Conservation (phyloP, 2,329 filamentous ascomycete species). For the Corniculantispora saksenae region DNA sequence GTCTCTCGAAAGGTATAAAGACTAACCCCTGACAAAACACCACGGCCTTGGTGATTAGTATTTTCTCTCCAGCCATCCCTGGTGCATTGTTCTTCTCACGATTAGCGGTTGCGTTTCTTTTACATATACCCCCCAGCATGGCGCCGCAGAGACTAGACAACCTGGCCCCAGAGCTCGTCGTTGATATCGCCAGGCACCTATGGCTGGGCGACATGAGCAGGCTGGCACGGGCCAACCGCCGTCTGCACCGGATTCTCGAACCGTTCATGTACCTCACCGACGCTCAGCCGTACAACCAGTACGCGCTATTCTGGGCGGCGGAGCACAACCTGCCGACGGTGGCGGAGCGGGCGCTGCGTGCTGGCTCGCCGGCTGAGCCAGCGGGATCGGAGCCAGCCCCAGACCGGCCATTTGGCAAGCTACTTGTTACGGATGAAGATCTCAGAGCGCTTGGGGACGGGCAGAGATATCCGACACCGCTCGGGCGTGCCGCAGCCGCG, state of each 20-base stretch:
- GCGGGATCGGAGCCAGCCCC: not conserved
- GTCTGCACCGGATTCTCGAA: not conserved
- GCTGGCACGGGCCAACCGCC: constrained; percentile 1
- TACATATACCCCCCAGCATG: not conserved
- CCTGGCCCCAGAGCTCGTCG: not conserved
- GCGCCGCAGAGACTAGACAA: not conserved
- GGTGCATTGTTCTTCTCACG: not conserved
- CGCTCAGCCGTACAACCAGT: constrained; percentile 8
- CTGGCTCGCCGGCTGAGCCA: not conserved
- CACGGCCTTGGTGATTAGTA: not conserved
- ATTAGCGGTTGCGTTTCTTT: no score
- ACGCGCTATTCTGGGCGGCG: constrained; percentile 14
- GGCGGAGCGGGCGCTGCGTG: constrained; percentile 1
- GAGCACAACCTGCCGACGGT: not conserved
- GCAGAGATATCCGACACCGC: not conserved
- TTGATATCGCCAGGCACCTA: not conserved
- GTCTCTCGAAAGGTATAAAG: not conserved
- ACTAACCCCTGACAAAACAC: not conserved
- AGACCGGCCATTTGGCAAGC: not conserved
- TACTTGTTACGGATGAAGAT: not conserved
- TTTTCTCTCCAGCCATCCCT: not conserved
- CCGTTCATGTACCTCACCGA: constrained; percentile 1
- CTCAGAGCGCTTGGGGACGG: not conserved
- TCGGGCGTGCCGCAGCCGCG: not conserved
- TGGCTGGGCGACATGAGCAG: constrained; percentile 17